Evolutionary conservation across 2,329 filamentous ascomycete species (phyloP).

Genomic region (Penicillium frequentans): DNA sequence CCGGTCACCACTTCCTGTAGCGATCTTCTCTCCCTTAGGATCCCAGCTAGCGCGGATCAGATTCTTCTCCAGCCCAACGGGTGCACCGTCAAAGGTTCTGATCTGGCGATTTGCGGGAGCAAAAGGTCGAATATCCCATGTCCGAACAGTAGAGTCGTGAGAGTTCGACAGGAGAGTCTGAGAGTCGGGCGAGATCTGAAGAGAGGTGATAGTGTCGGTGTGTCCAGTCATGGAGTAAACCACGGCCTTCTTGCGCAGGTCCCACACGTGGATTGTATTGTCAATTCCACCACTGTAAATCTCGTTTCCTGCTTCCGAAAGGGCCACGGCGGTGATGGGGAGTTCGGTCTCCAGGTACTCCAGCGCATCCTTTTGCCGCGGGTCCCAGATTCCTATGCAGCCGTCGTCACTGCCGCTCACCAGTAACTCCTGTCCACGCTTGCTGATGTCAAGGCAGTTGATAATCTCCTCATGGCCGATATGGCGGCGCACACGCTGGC

Average conservation of each 20-base stretch:
- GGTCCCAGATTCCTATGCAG: conserved; percentile 93
- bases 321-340: conserved; percentile 83
- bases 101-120: conserved; percentile 83
- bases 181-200: conserved; percentile 88
- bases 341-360: conserved; percentile 90
- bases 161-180: conserved; percentile 88
- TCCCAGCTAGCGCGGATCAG: conserved; percentile 90
- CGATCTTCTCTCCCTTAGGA: conserved; percentile 78
- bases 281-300: conserved; percentile 94
- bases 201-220: conserved; percentile 85
- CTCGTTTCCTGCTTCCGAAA: conserved; percentile 94
- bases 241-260: conserved; percentile 85
- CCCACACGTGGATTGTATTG: conserved; percentile 97
- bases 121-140: conserved; percentile 95
- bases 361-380: conserved; percentile 80
- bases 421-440: conserved; percentile 84
- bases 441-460: conserved; percentile 85
- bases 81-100: conserved; percentile 88
- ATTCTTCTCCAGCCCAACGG: conserved; percentile 85
- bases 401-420: conserved; percentile 93
- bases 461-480: conserved; percentile 94
- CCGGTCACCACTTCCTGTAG: conserved; percentile 84
- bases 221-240: conserved; percentile 88
- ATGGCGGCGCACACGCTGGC: conserved; percentile 87
- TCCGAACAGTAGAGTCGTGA: conserved; percentile 90